Percentiles rank a stretch among this genome's conserved stretches.
These are phyloP conservation scores for Morella rubra DNA, from an alignment of 306 rosid species.

Conservation along the genomic window DNA sequence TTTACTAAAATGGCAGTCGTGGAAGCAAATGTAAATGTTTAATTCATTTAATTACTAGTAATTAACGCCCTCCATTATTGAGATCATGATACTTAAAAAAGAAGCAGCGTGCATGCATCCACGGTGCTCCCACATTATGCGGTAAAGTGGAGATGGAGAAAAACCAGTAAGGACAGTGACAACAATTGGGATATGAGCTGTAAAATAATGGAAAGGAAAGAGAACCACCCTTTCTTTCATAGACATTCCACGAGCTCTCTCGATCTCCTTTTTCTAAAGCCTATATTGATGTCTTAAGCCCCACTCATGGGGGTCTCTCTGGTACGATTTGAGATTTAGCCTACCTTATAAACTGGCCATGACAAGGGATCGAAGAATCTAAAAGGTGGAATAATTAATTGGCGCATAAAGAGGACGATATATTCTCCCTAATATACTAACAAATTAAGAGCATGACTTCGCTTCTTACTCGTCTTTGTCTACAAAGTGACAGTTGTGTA, in stretches of 20 bases:
- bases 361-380: slow-evolving; percentile 16
- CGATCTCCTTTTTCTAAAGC: slow-evolving; percentile 23
- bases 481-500: slow-evolving; percentile 18
- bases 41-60: no score
- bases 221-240: not conserved
- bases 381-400: slow-evolving; percentile 29
- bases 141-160: not conserved
- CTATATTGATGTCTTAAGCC: slow-evolving; percentile 19
- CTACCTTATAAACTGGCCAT: not conserved
- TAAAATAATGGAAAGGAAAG: slow-evolving; percentile 25
- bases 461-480: slow-evolving; percentile 31
- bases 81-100: no score
- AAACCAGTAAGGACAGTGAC: slow-evolving; percentile 16
- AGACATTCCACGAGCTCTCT: not conserved
- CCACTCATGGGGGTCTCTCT: not conserved
- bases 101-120: not conserved
- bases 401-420: slow-evolving; percentile 18
- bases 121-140: slow-evolving; percentile 13
- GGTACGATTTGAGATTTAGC: not conserved
- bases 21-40: no score
- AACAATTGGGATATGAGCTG: slow-evolving; percentile 39
- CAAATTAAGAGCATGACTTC: slow-evolving; percentile 24
- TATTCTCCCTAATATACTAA: slow-evolving; percentile 1
- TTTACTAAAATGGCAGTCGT: no score
- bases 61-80: not conserved